Conservation (phyloP, 768 basidiomycete genomes). For the Psilocybe subaeruginosa region DNA sequence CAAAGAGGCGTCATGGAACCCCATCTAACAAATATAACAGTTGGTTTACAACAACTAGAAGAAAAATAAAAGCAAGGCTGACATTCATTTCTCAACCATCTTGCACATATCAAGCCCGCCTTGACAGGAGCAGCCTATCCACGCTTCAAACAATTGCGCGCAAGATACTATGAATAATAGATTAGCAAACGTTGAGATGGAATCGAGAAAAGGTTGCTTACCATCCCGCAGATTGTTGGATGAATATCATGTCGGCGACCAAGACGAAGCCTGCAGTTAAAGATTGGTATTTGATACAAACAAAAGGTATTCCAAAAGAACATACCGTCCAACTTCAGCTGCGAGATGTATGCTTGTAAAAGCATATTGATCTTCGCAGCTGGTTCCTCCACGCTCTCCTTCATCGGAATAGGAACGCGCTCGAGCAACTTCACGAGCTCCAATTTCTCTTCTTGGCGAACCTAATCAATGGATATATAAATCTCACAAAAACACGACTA, state of each 20-base stretch:
- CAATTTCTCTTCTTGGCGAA: constrained; percentile 87
- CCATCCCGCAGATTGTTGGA: constrained; percentile 96
- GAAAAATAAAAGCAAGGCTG: constrained; percentile 24
- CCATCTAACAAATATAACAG: constrained; percentile 63
- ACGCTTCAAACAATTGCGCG: constrained; percentile 96
- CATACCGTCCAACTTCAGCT: constrained; percentile 86
- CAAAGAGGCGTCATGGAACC: constrained; percentile 96
- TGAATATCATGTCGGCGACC: constrained; percentile 93
- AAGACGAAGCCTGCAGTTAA: constrained; percentile 67
- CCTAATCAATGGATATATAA: constrained; percentile 34
- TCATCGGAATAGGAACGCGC: constrained; percentile 95
- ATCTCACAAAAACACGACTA: background rate
- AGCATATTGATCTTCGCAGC: constrained; percentile 97
- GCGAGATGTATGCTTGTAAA: constrained; percentile 92
- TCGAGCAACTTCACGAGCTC: constrained; percentile 91
- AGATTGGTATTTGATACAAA: background rate
- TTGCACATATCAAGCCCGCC: constrained; percentile 93
- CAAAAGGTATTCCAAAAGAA: background rate
- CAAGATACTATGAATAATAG: constrained; percentile 61
- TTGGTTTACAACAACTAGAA: background rate
- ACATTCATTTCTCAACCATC: constrained; percentile 91
- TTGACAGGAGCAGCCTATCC: constrained; percentile 97
- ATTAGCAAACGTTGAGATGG: background rate
- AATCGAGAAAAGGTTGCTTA: constrained; percentile 28
- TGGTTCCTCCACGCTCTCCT: constrained; percentile 95